Base-by-base conservation (phyloP, 2,329 filamentous ascomycete genomes). In the Domatiomyces globalis region DNA sequence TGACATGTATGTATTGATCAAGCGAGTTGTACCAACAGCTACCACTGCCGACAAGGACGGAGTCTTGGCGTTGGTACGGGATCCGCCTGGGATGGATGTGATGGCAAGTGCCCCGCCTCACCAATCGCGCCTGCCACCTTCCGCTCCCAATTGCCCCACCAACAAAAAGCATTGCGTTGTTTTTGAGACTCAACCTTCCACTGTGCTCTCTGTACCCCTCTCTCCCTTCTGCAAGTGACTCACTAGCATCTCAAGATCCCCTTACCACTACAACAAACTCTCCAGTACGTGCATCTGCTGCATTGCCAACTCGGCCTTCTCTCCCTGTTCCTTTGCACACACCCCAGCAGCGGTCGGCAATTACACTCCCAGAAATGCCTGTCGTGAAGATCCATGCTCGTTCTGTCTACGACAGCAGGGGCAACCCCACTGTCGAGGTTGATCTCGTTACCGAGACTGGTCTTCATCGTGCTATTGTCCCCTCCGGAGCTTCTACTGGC, bases 371-470 rank as follows among this genome's bases (percentile, higher is more conserved):
- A 45, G 43, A 45, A 19, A 98, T 98, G 92, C 76, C 85, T 66
- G 87, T 92, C 73, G 81, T 82, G 72, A 90, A 89, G 79, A 80
- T 92, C 69, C 85, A 89, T 80, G 86, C 85, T 68, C 85, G 92
- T 69, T 89, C 84, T 67, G 88, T 98, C 77, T 98, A 90, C 81
- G 92, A 98, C 81, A 96, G 92, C 71, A 90, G 92, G 63, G 81
- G 81, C 70, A 98, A 98, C 83, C 92, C 92, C 67, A 98, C 92
- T 69, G 90, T 95, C 67, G 90, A 96, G 80, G 90, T 96, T 66
- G 90, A 95, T 71, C 81, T 95, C 64, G 85, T 94, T 74, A 95
- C 89, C 64, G 87, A 94, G 77, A 94, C 85, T 65, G 90, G 90
- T 67, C 83, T 96, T 59, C 89, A 95, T 82, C 88, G 90, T 68